A percentile compares a stretch with the other conserved stretches of the same genome.
phyloP scores from a whole-genome alignment of 495 filamentous ascomycete genomes.

The Aspergillus haitiensis region DNA sequence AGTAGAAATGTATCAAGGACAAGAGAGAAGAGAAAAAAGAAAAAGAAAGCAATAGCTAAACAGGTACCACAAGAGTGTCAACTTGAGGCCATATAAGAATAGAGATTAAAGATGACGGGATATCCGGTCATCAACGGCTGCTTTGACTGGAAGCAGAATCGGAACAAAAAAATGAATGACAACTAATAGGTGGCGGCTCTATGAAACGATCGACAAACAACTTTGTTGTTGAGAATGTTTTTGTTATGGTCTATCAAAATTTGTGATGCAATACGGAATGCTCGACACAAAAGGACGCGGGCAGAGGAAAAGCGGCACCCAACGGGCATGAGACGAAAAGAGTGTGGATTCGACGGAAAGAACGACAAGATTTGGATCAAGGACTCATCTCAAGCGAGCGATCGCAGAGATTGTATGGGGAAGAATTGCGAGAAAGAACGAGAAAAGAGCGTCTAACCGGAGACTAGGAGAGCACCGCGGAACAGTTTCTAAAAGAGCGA shows the following conservation, averaged over 20 bases:
- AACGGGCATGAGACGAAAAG: slow-evolving; percentile 20
- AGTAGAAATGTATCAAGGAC: slow-evolving; percentile 8
- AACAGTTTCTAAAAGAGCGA: slow-evolving; percentile 41
- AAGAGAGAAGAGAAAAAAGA: slow-evolving; percentile 12
- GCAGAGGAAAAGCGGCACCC: slow-evolving; percentile 15
- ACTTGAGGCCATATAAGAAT: slow-evolving; percentile 16
- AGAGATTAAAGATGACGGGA: slow-evolving; percentile 15
- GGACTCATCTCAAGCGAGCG: slow-evolving; percentile 20
- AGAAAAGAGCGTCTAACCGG: slow-evolving; percentile 40
- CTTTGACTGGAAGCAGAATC: slow-evolving; percentile 4
- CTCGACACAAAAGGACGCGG: slow-evolving; percentile 27
- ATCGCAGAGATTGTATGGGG: slow-evolving; percentile 30
- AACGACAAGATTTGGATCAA: slow-evolving; percentile 26
- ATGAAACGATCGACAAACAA: slow-evolving; percentile 18
- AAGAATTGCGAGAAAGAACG: slow-evolving; percentile 25
- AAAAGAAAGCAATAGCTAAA: slow-evolving; percentile 16
- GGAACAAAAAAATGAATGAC: slow-evolving; percentile 5
- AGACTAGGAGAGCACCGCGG: slow-evolving; percentile 28
- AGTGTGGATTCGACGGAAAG: slow-evolving; percentile 27
- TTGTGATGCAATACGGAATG: slow-evolving; percentile 38
- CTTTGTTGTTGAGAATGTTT: slow-evolving; percentile 17
- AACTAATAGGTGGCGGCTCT: slow-evolving; percentile 12
- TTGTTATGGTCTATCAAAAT: slow-evolving; percentile 27
- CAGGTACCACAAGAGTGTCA: slow-evolving; percentile 16
- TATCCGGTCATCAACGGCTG: slow-evolving; percentile 14